Evolutionary conservation across 208 protist species (phyloP).

Genomic region (Trypanosoma conorhini): DNA sequence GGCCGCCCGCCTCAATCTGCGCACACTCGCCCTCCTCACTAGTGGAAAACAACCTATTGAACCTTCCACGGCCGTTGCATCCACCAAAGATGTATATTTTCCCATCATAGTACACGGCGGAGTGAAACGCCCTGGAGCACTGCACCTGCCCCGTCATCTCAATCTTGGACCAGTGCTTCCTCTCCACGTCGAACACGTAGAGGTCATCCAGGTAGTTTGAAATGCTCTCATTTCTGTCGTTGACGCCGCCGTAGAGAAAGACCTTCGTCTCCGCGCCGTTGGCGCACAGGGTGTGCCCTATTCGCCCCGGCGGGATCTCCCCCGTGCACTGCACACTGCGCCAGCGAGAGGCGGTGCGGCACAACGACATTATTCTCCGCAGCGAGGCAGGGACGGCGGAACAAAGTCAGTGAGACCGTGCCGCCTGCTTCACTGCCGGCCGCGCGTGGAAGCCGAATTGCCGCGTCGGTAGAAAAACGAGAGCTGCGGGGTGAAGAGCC

Average conservation of each 20-base stretch:
- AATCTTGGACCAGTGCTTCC: conserved; percentile 67
- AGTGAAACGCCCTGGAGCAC: conserved; percentile 84
- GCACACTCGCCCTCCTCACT: conserved; percentile 48
- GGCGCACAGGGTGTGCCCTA: conserved; percentile 85
- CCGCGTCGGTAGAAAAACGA: neutral
- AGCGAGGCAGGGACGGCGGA: neutral
- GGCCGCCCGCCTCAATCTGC: conserved; percentile 11
- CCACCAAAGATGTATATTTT: conserved; percentile 85
- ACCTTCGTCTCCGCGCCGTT: conserved; percentile 67
- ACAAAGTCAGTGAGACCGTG: neutral
- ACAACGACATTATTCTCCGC: conserved; percentile 19
- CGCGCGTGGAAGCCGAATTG: neutral
- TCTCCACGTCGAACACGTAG: conserved; percentile 71
- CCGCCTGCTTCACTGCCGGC: neutral
- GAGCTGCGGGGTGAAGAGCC: neutral
- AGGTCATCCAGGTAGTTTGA: conserved; percentile 87
- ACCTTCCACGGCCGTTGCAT: conserved; percentile 83
- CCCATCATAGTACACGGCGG: conserved; percentile 68
- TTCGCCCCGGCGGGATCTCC: conserved; percentile 64
- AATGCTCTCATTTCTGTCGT: conserved; percentile 70
- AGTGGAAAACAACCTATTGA: conserved; percentile 87
- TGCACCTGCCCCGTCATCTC: conserved; percentile 60
- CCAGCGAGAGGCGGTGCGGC: conserved; percentile 38
- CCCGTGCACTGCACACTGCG: conserved; percentile 45
- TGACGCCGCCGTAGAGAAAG: conserved; percentile 88